Conservation (phyloP, 2,329 filamentous ascomycete species). For the Claviceps maximensis region DNA sequence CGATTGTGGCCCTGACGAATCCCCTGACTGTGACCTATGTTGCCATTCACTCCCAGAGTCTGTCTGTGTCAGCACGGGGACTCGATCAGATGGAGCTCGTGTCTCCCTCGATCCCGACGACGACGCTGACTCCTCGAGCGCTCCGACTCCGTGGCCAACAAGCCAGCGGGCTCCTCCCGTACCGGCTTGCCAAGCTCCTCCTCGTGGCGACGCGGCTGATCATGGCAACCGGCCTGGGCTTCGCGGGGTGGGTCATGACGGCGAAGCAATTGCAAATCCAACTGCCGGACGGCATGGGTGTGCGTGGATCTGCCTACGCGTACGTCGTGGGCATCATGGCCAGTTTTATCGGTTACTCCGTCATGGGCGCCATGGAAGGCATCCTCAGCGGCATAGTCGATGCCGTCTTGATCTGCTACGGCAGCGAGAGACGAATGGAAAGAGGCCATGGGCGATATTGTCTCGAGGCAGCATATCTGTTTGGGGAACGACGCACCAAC, state of each 20-base stretch:
- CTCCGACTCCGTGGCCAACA: slow-evolving; percentile 30
- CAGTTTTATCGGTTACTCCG: slow-evolving; percentile 87
- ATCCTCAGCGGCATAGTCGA: slow-evolving; percentile 79
- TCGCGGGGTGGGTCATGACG: slow-evolving; percentile 93
- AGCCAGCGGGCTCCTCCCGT: slow-evolving; percentile 55
- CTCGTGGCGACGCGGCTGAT: slow-evolving; percentile 84
- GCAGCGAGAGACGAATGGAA: slow-evolving; percentile 64
- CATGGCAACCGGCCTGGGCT: slow-evolving; percentile 79
- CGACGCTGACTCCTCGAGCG: slow-evolving; percentile 48
- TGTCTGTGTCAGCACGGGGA: slow-evolving; percentile 64
- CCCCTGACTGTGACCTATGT: slow-evolving; percentile 85
- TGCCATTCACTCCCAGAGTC: slow-evolving; percentile 79
- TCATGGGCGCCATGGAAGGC: slow-evolving; percentile 82
- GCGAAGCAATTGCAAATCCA: slow-evolving; percentile 61
- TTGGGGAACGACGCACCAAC: slow-evolving; percentile 47
- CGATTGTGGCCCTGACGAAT: slow-evolving; percentile 76
- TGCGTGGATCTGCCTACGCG: slow-evolving; percentile 78
- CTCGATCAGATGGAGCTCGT: slow-evolving; percentile 75
- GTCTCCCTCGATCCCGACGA: slow-evolving; percentile 57
- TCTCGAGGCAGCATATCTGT: slow-evolving; percentile 78
- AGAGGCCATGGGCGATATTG: slow-evolving; percentile 67
- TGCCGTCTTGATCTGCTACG: slow-evolving; percentile 85
- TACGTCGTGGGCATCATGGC: slow-evolving; percentile 90
- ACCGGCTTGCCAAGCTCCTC: slow-evolving; percentile 80
- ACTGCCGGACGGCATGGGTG: slow-evolving; percentile 36